Conservation (phyloP, 805 yeast species). For the Lipomyces mesembrius region DNA sequence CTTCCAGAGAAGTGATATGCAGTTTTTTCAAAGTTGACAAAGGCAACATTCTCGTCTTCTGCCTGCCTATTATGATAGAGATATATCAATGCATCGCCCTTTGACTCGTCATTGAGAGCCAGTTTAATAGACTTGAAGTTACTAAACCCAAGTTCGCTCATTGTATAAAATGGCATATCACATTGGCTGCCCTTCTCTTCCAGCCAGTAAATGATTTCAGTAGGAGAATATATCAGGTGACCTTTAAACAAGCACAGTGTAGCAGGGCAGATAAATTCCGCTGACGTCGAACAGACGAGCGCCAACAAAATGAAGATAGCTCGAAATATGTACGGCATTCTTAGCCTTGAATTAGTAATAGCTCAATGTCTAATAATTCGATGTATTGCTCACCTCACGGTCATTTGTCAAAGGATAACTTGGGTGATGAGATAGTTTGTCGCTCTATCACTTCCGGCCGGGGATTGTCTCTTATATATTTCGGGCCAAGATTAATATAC, state of each 20-base stretch:
- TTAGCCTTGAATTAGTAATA: no score
- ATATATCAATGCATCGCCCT: background rate
- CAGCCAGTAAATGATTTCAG: background rate
- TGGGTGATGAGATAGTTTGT: no score
- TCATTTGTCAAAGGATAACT: no score
- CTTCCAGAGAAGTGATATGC: slow-evolving; percentile 1
- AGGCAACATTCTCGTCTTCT: background rate
- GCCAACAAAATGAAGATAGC: no score
- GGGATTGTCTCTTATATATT: no score
- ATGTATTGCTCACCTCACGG: no score
- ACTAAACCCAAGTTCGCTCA: background rate
- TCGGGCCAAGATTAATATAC: no score
- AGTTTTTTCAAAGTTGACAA: background rate
- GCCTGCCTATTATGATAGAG: background rate
- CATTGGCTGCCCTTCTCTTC: background rate
- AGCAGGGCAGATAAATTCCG: no score
- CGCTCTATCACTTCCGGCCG: no score
- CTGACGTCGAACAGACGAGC: no score
- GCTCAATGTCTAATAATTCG: no score
- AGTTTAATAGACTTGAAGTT: background rate
- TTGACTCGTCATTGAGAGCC: background rate
- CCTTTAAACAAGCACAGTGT: background rate
- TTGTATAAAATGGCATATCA: background rate
- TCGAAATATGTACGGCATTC: no score
- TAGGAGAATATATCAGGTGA: background rate